phyloP scores from a whole-genome alignment of 2,329 filamentous ascomycete genomes.

The Truncatella angustata region DNA sequence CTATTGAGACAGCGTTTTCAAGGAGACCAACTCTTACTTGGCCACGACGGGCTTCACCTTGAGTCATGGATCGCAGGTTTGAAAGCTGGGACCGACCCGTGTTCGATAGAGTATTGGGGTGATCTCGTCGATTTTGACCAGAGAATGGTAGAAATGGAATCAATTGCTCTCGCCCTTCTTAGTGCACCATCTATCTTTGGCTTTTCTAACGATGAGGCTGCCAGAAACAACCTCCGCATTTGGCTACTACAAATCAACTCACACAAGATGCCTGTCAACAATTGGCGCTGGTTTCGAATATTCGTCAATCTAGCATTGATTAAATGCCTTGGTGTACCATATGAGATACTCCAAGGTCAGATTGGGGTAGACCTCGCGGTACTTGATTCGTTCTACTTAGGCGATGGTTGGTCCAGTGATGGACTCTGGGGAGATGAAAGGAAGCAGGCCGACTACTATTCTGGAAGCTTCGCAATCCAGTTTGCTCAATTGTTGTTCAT shows the following conservation, averaged over 20 bases:
- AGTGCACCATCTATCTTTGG: slow-evolving; percentile 38
- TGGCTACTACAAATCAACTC: slow-evolving; percentile 44
- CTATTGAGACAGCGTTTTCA: background rate
- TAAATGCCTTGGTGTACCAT: slow-evolving; percentile 36
- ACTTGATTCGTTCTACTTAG: slow-evolving; percentile 43
- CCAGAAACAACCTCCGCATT: slow-evolving; percentile 32
- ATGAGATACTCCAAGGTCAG: slow-evolving; percentile 28
- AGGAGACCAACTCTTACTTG: background rate
- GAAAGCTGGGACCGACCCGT: slow-evolving; percentile 31
- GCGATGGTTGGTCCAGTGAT: slow-evolving; percentile 46
- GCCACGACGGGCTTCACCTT: slow-evolving; percentile 5
- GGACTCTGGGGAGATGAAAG: slow-evolving; percentile 38
- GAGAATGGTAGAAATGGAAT: slow-evolving; percentile 54
- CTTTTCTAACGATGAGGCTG: slow-evolving; percentile 22
- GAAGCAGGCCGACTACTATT: slow-evolving; percentile 50
- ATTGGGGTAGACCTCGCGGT: slow-evolving; percentile 41
- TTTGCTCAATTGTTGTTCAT: slow-evolving; percentile 48
- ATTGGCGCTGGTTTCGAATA: slow-evolving; percentile 53
- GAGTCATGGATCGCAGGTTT: slow-evolving; percentile 31
- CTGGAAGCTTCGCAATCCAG: slow-evolving; percentile 52
- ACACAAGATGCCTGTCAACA: slow-evolving; percentile 44
- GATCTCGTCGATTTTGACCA: slow-evolving; percentile 44
- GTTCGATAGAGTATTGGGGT: slow-evolving; percentile 44
- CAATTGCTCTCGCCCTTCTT: slow-evolving; percentile 47
- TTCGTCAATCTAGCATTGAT: slow-evolving; percentile 46